Percentiles rank a stretch among this genome's conserved stretches.
phyloP scores from a whole-genome alignment of 2,329 filamentous ascomycete species.

The Leptodontidium sp. region DNA sequence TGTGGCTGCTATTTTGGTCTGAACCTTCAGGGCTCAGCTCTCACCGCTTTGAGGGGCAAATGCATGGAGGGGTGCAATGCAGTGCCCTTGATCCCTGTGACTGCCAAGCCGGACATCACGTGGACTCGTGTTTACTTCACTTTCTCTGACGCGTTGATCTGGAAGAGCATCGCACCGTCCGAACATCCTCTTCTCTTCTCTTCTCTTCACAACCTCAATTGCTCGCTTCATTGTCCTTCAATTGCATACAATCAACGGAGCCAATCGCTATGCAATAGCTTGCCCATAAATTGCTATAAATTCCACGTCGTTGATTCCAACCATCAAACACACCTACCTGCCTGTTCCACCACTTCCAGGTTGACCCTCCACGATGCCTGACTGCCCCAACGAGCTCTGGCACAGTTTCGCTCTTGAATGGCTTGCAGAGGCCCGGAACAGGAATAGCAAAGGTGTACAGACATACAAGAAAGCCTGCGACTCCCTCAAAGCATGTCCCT shows the following conservation, averaged over 20 bases:
- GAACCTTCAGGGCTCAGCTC: background rate
- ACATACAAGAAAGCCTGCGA: slow-evolving; percentile 80
- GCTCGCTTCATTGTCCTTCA: background rate
- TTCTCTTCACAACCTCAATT: background rate
- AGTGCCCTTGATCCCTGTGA: background rate
- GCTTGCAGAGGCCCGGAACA: slow-evolving; percentile 73
- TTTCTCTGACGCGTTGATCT: background rate
- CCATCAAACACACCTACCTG: background rate
- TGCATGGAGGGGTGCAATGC: background rate
- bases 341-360: background rate
- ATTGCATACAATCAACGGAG: background rate
- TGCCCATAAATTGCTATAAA: slow-evolving; percentile 5
- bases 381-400: slow-evolving; percentile 69
- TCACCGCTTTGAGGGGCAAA: slow-evolving; percentile 16
- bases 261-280: background rate
- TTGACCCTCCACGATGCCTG: slow-evolving; percentile 27
- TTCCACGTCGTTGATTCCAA: background rate
- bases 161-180: background rate
- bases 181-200: background rate
- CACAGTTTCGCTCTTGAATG: slow-evolving; percentile 80
- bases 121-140: slow-evolving; percentile 9
- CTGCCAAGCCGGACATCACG: background rate
- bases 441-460: slow-evolving; percentile 74
- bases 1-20: slow-evolving; percentile 15
- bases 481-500: slow-evolving; percentile 77